Evolutionary conservation across 495 filamentous ascomycete genomes (phyloP), one percentile per base, ranked within the genome.

Genomic region (Trichoderma reesei): DNA sequence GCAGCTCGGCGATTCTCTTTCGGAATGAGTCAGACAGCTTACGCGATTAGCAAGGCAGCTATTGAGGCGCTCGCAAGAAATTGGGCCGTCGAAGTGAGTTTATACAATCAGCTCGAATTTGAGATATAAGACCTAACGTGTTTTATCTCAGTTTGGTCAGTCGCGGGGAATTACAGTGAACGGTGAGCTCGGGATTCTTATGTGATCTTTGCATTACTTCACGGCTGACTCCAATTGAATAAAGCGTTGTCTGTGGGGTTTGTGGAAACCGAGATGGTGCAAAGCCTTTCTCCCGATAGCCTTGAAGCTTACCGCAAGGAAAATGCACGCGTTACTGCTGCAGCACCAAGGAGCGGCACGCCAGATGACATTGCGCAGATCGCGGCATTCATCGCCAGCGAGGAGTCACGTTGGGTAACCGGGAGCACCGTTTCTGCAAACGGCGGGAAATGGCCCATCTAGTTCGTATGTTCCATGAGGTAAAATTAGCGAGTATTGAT

Each of bases 21-120:
- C 20, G 76, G 82, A 80, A 66, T 83, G 75, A 48, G 82, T 88
- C 5, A 83, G 82, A 48, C 83, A 83, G 72, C 86, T 88, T 73
- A 78, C 85, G 16, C 73, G 87, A 64, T 88, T 86, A 74, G 81
- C 70, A 86, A 86, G 75, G 79, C 78, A 44, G 81, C 83, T 51
- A 76, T 85, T 51, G 82, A 85, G 71, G 83, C 80, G 38, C 80
- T 85, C 67, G 75, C 76, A n/a, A 77, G 81, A 67, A 77, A 76
- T 68, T 83, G 84, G 71, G 81, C 83, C 62, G 79, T 80, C 51
- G 76, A 83, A 18, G 33, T 60, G 60, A 74, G 72, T 18, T 48
- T n/a, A 18, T 18, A 48, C n/a, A 26, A 5, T 48, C n/a, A 2
- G 7, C n/a, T 48, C 5, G n/a, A 4, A 26, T 48, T 18, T 18